A percentile compares a stretch with the other conserved stretches of the same genome.
Evolutionary conservation across 345 rosid genomes (phyloP).

Genomic region (Salix koriyanagi): DNA sequence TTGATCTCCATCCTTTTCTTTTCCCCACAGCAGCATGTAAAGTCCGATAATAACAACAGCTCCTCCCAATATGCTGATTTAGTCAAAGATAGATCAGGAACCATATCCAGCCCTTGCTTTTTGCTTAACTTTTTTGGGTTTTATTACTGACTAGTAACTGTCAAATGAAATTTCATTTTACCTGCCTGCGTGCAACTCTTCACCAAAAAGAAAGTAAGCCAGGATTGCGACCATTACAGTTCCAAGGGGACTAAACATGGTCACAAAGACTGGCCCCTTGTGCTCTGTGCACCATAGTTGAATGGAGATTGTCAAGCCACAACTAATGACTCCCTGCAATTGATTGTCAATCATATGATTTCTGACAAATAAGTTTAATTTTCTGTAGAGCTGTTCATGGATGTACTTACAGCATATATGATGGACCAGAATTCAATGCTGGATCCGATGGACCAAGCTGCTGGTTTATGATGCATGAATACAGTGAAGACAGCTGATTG

Average conservation of each 20-base stretch:
- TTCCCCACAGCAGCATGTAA: conserved; percentile 28
- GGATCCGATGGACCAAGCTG: conserved; percentile 16
- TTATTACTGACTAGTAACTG: neutral
- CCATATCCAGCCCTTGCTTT: neutral
- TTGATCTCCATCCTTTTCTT: conserved; percentile 22
- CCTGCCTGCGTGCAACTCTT: conserved; percentile 24
- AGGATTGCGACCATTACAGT: conserved; percentile 19
- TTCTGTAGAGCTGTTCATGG: neutral
- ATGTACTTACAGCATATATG: conserved; percentile 16
- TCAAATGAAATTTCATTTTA: neutral
- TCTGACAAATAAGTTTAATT: neutral
- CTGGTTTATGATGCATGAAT: conserved; percentile 7
- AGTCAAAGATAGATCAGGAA: neutral
- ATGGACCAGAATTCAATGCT: conserved; percentile 14
- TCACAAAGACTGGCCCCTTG: conserved; percentile 30
- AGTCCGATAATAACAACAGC: conserved; percentile 21
- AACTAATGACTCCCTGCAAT: conserved; percentile 13
- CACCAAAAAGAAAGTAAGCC: conserved; percentile 30
- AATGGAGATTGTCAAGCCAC: conserved; percentile 10
- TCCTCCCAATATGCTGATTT: conserved; percentile 28
- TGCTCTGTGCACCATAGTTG: conserved; percentile 30
- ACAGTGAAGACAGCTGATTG: conserved; percentile 29
- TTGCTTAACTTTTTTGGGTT: too few relatives aligned
- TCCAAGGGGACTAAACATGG: conserved; percentile 25
- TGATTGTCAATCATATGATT: neutral